Base-by-base conservation (phyloP, 1,284 basidiomycete genomes). In the Laetiporus sulphureus region DNA sequence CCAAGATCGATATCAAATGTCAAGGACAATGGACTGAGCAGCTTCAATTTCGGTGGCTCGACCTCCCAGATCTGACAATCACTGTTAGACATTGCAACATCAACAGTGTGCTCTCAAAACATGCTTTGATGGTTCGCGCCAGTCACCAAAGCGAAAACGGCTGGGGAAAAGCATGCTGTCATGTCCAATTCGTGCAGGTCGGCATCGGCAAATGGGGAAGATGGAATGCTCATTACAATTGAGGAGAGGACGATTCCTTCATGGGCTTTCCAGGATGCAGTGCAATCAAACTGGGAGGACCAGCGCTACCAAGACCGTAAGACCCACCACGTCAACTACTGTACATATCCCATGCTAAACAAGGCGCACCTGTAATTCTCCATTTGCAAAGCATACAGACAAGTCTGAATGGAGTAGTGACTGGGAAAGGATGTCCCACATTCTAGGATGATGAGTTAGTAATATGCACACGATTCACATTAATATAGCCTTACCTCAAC, bases 41-140 rank as follows among this genome's bases (percentile, higher is more conserved):
- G 47, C 31, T 32, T 51, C n/a, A 41, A 29, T 34, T 13, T 61
- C 1, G 67, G 66, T 8, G 68, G 60, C 21, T 61, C 54, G 11
- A 71, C 59, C 41, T 74, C 73, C 79, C 79, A 85, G 20, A 81
- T 55, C 80, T 83, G 5, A n/a, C n/a, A n/a, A n/a, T n/a, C n/a
- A n/a, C n/a, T n/a, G n/a, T n/a, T n/a, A n/a, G n/a, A n/a, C n/a
- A n/a, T n/a, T n/a, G n/a, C n/a, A n/a, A n/a, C n/a, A n/a, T n/a
- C n/a, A n/a, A n/a, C n/a, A n/a, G n/a, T n/a, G n/a, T n/a, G n/a
- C n/a, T n/a, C n/a, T n/a, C n/a, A 0, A 18, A 40, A 32, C 51
- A 24, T 49, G 85, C 87, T 65, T 91, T 91, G 57, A 94, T 81
- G 43, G 53, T 87, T 91, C 0, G 84, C 91, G 8, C 91, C 90